Conservation (phyloP, 148 eudicot genomes). For the Polygonum maritimum region DNA sequence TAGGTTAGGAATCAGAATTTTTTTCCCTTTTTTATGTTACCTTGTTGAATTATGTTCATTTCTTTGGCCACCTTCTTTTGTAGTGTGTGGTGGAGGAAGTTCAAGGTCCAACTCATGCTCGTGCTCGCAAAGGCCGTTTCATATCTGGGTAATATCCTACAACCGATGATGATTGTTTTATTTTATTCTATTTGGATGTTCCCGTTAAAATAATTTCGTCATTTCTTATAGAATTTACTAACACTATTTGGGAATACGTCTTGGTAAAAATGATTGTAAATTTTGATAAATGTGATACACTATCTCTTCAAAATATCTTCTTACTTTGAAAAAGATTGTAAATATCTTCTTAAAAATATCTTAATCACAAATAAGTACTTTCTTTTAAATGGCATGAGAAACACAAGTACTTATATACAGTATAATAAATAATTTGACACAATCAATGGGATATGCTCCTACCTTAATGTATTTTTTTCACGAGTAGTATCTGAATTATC, state of each 20-base stretch:
- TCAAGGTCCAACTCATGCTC: conserved; percentile 95
- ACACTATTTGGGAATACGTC: neutral
- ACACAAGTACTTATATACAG: neutral
- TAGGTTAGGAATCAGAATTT: neutral
- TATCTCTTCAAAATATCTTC: neutral
- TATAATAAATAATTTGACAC: neutral
- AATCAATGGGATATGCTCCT: neutral
- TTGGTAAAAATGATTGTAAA: neutral
- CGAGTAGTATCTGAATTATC: neutral
- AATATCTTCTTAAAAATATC: no score
- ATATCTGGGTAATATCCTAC: conserved; percentile 70
- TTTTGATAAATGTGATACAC: neutral
- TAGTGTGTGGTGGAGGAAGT: conserved; percentile 98
- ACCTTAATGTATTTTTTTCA: neutral
- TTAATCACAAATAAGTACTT: no score
- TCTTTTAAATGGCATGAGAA: no score
- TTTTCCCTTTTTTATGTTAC: neutral
- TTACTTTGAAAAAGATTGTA: neutral
- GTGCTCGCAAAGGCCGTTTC: conserved; percentile 86
- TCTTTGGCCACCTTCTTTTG: conserved; percentile 10
- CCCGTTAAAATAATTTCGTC: neutral
- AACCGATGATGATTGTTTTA: neutral
- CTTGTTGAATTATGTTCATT: neutral
- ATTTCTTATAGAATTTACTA: neutral
- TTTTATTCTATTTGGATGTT: neutral